Conservation (phyloP, 768 basidiomycete genomes). For the Cubamyces sp. region DNA sequence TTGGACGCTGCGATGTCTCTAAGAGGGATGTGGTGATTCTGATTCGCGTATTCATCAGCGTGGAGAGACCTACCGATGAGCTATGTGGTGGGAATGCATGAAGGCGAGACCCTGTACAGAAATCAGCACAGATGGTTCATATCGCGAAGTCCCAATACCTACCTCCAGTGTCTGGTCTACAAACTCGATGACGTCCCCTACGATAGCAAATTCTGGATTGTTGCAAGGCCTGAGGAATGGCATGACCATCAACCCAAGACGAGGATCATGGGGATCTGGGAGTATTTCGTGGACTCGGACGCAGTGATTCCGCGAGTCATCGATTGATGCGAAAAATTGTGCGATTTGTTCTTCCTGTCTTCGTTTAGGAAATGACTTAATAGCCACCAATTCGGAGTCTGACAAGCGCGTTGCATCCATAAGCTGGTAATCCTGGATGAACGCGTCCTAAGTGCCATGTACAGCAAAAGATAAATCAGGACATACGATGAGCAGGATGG, state of each 20-base stretch:
- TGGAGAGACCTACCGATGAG: constrained; percentile 25
- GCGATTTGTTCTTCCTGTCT: constrained; percentile 19
- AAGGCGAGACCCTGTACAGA: constrained; percentile 27
- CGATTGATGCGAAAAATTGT: constrained; percentile 3
- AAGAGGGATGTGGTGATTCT: constrained; percentile 18
- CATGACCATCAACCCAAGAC: constrained; percentile 27
- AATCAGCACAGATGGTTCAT: too few species aligned
- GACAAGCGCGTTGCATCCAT: constrained; percentile 23
- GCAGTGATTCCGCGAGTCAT: constrained; percentile 29
- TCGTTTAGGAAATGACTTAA: constrained; percentile 14
- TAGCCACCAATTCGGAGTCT: constrained; percentile 14
- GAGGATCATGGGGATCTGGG: constrained; percentile 23
- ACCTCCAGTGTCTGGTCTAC: background rate
- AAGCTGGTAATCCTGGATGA: constrained; percentile 10
- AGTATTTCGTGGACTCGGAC: constrained; percentile 30
- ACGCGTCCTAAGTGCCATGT: background rate
- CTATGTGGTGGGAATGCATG: constrained; percentile 28
- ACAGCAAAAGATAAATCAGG: background rate
- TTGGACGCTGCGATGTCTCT: constrained; percentile 25
- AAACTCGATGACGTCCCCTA: constrained; percentile 25
- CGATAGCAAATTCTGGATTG: constrained; percentile 15
- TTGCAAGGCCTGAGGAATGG: constrained; percentile 23
- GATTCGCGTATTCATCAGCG: too few species aligned
- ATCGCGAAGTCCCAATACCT: too few species aligned
- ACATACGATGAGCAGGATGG: constrained; percentile 12